Evolutionary conservation across 2,329 filamentous ascomycete genomes (phyloP).

Genomic region (Teratosphaeria destructans): DNA sequence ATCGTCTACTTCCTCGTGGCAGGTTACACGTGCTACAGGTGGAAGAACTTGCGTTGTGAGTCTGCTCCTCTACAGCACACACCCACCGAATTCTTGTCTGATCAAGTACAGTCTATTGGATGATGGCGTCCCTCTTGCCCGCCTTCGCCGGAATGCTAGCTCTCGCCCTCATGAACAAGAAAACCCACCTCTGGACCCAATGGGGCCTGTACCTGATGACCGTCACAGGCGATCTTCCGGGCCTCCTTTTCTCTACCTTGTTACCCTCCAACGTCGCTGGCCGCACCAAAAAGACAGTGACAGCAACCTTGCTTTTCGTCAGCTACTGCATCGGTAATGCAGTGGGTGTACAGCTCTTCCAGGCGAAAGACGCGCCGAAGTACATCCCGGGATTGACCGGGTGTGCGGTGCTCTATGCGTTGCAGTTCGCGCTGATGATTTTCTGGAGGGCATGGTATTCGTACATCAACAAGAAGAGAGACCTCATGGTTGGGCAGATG

Average conservation of each 20-base stretch:
- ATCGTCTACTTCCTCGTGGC: background rate
- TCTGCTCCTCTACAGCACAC: background rate
- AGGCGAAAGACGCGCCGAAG: constrained; percentile 31
- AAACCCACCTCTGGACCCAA: background rate
- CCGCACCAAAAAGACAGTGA: constrained; percentile 35
- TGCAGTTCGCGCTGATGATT: background rate
- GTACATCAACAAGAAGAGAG: background rate
- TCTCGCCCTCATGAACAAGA: background rate
- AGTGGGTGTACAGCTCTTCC: constrained; percentile 35
- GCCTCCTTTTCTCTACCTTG: background rate
- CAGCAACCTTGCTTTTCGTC: constrained; percentile 33
- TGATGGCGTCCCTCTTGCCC: background rate
- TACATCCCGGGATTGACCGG: constrained; percentile 32
- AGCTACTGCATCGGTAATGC: constrained; percentile 38
- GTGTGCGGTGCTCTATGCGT: constrained; percentile 20
- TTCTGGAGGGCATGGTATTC: background rate
- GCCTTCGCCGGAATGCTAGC: background rate
- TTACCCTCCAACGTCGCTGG: constrained; percentile 34
- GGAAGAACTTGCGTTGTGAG: background rate
- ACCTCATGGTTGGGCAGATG: background rate
- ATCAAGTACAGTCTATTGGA: background rate
- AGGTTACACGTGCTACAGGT: background rate
- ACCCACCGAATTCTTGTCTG: background rate
- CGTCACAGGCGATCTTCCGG: background rate
- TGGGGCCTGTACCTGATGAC: background rate